Evolutionary conservation across 306 rosid species (phyloP), one percentile per base, ranked within the genome.

Genomic region (Cucurbita ficifolia): DNA sequence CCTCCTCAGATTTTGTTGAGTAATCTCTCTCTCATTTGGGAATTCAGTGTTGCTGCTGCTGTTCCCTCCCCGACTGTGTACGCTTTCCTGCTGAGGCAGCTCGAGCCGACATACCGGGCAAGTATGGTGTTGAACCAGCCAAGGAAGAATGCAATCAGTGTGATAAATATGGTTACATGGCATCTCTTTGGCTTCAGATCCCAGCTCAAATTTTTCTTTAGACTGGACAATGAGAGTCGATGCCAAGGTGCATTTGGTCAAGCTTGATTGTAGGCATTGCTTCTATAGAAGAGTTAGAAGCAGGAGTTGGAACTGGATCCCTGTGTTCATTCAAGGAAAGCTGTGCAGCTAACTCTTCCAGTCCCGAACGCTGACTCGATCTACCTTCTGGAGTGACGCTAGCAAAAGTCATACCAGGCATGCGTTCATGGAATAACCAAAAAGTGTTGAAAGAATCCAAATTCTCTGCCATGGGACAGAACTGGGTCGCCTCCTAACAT

Each of bases 91-190:
- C 17, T 48, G 74, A 69, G 92, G 97, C 68, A 91, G 79, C 84
- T 91, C 96, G 51, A 85, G 76, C 29, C 96, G 90, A 76, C 97
- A 91, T 46, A 91, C 96, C 50, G 97, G 97, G 63, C 97, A 91
- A 0, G 97, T 86, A 79, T 91, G 88, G 71, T 86, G 95, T 79
- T 77, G 87, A 76, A 77, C 86, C 84, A 88, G 77, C 97, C 97
- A 91, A 75, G 97, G 92, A 62, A 88, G 75, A 39, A 91, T 87
- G 75, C 97, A 88, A 58, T 88, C 97, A 43, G 89, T 75, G 83
- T 91, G 97, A 85, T 91, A 91, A 5, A 91, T 84, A 75, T 91
- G 97, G 80, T 86, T 81, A 62, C 96, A 91, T 3, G 97, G 97
- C 97, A 91, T 87, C 80, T 77, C 82, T 72, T 89, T 85, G 12